Percentiles rank a stretch among this genome's conserved stretches.
Evolutionary conservation across 192 early-diverging fungal genomes (phyloP).

Genomic region (Backusella australiensis): DNA sequence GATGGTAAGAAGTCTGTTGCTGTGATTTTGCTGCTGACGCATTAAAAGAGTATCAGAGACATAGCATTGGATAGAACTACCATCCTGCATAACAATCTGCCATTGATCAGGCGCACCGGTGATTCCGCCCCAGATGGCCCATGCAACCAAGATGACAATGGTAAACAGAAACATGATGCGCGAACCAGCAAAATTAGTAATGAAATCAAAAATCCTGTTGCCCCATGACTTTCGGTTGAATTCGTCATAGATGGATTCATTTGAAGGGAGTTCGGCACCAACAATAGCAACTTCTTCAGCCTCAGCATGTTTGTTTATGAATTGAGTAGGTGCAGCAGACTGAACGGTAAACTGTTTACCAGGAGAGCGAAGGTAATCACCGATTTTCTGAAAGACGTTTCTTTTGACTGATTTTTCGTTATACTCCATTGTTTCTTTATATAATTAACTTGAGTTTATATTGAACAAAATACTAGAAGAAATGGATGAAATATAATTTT

Average conservation of each 20-base stretch:
- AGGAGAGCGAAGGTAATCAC: neutral
- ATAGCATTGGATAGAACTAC: constrained; percentile 21
- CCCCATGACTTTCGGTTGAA: neutral
- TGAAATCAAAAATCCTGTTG: constrained; percentile 1
- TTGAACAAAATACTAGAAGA: neutral
- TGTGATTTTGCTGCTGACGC: constrained; percentile 22
- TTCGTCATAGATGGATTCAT: neutral
- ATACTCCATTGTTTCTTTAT: neutral
- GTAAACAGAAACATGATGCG: constrained; percentile 9
- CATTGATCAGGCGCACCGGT: constrained; percentile 12
- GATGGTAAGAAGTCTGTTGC: neutral
- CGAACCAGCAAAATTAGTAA: constrained; percentile 15
- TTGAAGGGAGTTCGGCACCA: neutral
- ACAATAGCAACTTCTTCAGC: neutral
- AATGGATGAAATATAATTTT: neutral
- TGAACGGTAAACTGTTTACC: neutral
- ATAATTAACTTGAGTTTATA: neutral
- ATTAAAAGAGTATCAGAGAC: constrained; percentile 26
- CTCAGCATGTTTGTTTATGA: neutral
- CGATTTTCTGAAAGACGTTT: neutral
- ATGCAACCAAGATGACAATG: neutral
- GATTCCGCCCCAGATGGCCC: constrained; percentile 11
- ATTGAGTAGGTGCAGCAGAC: constrained; percentile 5
- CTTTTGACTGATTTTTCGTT: neutral
- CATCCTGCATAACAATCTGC: constrained; percentile 24